Evolutionary conservation across 805 yeast genomes (phyloP), one percentile per base, ranked within the genome.

Genomic region (Saturnispora quitensis): DNA sequence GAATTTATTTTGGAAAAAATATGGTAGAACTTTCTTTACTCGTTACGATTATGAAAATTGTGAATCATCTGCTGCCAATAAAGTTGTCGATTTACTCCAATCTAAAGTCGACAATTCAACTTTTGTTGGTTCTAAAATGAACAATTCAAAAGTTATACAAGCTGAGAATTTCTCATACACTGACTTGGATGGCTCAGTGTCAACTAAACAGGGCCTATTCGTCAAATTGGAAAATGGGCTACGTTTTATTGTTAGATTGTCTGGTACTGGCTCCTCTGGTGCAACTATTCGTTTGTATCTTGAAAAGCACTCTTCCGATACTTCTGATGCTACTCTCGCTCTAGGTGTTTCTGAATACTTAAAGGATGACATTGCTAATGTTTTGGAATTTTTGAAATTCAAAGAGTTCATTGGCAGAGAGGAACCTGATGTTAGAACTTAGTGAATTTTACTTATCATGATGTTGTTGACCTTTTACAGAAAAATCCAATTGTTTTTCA

Each of bases 241-340:
- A 54, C 80, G 97, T 67, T 80, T 90, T 50, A 86, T 93, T 36
- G 86, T 89, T 50, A 84, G 99, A 69, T 75, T 93, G 57, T 89
- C 97, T 0, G 99, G 99, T 52, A 91, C 99, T 2, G 99, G 99
- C 15, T 89, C 97, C 2, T 84, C 96, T 2, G 99, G 99, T 47
- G 98, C 99, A 20, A 91, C 99, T 5, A 89, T 93, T 54, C 81
- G 99, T 68, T 75, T 91, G 59, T 91, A 91, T 71, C 72, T 91
- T 64, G 98, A 91, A 70, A 84, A 83, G 68, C 89, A 86, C 71
- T 80, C 86, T 25, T 60, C 68, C 45, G 93, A 88, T 62, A 61
- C 68, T 48, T 56, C 77, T 18, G 75, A 74, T 40, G 78, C 76
- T 62, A 65, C 58, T 9, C 58, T 71, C 55, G 62, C 61, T 6